These are phyloP conservation scores for Gymnopilus junonius DNA, from an alignment of 768 basidiomycete genomes.

Conservation along the genomic window DNA sequence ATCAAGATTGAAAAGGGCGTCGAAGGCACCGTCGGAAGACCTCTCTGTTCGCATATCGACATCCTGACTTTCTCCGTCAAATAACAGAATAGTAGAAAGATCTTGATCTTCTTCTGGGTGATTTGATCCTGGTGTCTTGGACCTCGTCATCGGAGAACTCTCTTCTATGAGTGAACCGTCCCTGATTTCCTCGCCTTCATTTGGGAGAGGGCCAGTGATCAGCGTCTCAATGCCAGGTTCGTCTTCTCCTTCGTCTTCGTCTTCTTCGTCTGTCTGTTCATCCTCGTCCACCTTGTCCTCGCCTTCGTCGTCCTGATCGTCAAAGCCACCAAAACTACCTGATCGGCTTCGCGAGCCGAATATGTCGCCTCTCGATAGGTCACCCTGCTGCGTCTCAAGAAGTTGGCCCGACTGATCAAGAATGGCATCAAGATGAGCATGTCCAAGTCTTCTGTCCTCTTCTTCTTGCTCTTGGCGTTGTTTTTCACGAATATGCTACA, in stretches of 20 bases:
- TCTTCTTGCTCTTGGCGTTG: slow-evolving; percentile 64
- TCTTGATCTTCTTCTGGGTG: slow-evolving; percentile 10
- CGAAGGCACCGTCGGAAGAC: slow-evolving; percentile 11
- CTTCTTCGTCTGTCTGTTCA: slow-evolving; percentile 28
- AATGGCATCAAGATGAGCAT: slow-evolving; percentile 88
- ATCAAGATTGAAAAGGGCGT: slow-evolving; percentile 14
- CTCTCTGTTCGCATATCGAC: slow-evolving; percentile 7
- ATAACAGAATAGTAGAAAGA: background rate
- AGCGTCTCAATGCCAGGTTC: slow-evolving; percentile 10
- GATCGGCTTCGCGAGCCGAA: slow-evolving; percentile 60
- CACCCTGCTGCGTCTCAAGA: slow-evolving; percentile 80
- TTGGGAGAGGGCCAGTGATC: background rate
- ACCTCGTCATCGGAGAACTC: slow-evolving; percentile 14
- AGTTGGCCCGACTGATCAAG: slow-evolving; percentile 88
- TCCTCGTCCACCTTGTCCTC: slow-evolving; percentile 38
- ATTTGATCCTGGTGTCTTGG: background rate
- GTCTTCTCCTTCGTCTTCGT: slow-evolving; percentile 26
- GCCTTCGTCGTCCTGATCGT: slow-evolving; percentile 32
- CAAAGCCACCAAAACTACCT: slow-evolving; percentile 45
- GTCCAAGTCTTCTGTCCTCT: slow-evolving; percentile 80
- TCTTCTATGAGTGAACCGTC: slow-evolving; percentile 7
- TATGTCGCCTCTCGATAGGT: slow-evolving; percentile 57
- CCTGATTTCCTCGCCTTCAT: background rate
- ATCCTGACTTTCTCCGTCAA: slow-evolving; percentile 8
- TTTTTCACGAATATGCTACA: slow-evolving; percentile 75